Evolutionary conservation across 2,329 filamentous ascomycete species (phyloP).

Genomic region (Trichoderma pleuroti): DNA sequence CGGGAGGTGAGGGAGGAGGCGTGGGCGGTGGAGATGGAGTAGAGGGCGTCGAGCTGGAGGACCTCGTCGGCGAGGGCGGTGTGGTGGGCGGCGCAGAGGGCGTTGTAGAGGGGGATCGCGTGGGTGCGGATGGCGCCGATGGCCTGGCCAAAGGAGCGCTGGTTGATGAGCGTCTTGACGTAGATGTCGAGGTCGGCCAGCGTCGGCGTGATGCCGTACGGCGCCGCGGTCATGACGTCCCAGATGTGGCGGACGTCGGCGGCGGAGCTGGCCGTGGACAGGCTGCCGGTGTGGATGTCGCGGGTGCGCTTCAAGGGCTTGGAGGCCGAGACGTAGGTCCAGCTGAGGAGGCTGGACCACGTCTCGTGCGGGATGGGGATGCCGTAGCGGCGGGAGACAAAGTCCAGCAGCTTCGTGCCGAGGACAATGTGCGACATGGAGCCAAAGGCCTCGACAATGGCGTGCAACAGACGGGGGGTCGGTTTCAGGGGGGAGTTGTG

Average conservation of each 20-base stretch:
- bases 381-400: constrained; percentile 57
- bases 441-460: constrained; percentile 67
- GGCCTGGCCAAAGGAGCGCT: constrained; percentile 30
- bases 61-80: constrained; percentile 33
- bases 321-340: constrained; percentile 57
- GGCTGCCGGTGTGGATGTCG: constrained; percentile 29
- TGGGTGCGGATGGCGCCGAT: constrained; percentile 38
- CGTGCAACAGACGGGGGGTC: constrained; percentile 54
- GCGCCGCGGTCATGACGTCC: constrained; percentile 55
- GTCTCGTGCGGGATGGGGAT: constrained; percentile 54
- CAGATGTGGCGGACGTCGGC: constrained; percentile 53
- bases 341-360: constrained; percentile 66
- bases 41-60: constrained; percentile 27
- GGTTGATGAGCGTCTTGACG: constrained; percentile 38
- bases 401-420: constrained; percentile 58
- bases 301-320: constrained; percentile 39
- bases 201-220: constrained; percentile 54
- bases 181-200: constrained; percentile 53
- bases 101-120: constrained; percentile 39
- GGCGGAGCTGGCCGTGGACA: constrained; percentile 34
- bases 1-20: constrained; percentile 12
- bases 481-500: constrained; percentile 55
- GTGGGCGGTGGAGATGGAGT: background rate
- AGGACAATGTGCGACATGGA: constrained; percentile 59
- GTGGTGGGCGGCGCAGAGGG: constrained; percentile 27